Evolutionary conservation across 2,329 filamentous ascomycete species (phyloP), one percentile per base, ranked within the genome.

Genomic region (Beauveria caledonica): DNA sequence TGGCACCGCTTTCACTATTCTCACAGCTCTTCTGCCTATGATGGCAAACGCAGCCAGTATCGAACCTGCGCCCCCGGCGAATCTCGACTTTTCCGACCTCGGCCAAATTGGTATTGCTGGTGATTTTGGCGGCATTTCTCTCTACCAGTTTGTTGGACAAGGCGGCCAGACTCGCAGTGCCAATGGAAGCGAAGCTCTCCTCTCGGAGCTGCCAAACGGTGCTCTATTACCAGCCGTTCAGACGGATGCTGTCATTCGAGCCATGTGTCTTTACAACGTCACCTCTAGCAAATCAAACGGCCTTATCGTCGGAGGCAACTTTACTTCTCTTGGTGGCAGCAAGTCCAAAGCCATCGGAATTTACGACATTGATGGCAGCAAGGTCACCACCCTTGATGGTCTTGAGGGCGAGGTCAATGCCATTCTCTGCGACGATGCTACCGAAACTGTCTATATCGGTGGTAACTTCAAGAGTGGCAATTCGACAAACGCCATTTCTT

Each of bases 261-360:
- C 90, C 64, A 94, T 99, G 89, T 99, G 94, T 76, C 78, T 87
- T 21, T 90, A 93, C 67, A 79, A 85, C 56, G 76, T 80, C 67
- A 79, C 81, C 61, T 82, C 90, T 72, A 88, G 89, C 64, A 81
- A 79, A 6, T 75, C 87, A 60, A 79, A 83, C n/a, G 87, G 88
- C 45, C 83, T 97, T 29, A 83, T 97, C 52, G 82, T 99, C 17
- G 94, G 89, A 60, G 94, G 94, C 52, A 97, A 97, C 76, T 99
- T 99, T 71, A 97, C 94, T 36, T 95, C 90, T 72, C 77, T 99
- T 63, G 90, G 87, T 62, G 86, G 86, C 62, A 81, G 87, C 60
- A 77, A 89, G 69, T 90, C 92, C 2, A 86, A 86, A 58, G 90
- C 89, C 49, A 84, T 95, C 60, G 94, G 92, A 25, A 72, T 95